Percentiles rank a stretch among this genome's conserved stretches.
Conservation (phyloP, 179 eudicot genomes). For the Patellifolia procumbens region DNA sequence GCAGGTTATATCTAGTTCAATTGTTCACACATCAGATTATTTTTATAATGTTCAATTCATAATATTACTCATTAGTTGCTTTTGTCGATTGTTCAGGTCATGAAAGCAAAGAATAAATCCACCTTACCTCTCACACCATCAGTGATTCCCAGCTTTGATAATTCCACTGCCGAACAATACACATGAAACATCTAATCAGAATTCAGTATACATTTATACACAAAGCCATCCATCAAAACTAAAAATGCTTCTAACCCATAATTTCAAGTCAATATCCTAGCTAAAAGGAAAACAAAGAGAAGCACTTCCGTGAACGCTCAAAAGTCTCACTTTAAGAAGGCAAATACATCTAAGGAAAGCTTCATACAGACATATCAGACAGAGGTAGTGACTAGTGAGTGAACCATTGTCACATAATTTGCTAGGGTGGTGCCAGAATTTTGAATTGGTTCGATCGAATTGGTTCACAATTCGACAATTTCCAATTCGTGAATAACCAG, state of each 20-base stretch:
- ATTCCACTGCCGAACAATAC: conserved; percentile 66
- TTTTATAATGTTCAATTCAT: neutral
- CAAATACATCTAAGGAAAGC: neutral
- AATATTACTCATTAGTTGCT: neutral
- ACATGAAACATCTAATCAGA: too few relatives aligned
- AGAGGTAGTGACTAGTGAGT: neutral
- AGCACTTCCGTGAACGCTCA: neutral
- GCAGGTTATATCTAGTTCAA: neutral
- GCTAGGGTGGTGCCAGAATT: too few relatives aligned
- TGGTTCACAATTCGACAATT: too few relatives aligned
- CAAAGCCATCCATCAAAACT: neutral
- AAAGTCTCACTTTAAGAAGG: neutral
- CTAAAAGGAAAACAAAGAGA: neutral
- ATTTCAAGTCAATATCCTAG: conserved; percentile 1
- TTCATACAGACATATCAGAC: neutral
- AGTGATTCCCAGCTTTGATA: conserved; percentile 74
- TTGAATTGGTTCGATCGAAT: too few relatives aligned
- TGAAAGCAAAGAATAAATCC: neutral
- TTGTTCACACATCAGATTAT: neutral
- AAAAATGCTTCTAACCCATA: neutral
- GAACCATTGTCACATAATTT: neutral
- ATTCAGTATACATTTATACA: too few relatives aligned
- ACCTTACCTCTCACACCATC: conserved; percentile 71
- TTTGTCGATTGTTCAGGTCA: neutral
- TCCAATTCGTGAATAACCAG: too few relatives aligned